Evolutionary conservation across 2,329 filamentous ascomycete genomes (phyloP).

Genomic region (Neopestalotiopsis clavispora): DNA sequence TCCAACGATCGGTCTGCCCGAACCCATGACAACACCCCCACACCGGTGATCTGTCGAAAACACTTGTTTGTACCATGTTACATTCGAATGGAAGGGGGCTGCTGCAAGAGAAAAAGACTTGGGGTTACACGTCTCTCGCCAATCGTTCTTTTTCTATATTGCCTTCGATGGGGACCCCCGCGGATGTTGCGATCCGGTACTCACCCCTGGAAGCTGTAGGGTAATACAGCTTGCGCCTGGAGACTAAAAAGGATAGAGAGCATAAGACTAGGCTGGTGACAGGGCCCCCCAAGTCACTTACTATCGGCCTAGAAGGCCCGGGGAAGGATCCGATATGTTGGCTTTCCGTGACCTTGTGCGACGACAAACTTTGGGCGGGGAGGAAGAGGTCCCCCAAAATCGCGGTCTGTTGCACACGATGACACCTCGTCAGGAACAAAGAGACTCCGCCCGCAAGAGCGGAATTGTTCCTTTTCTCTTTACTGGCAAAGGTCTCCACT

Average conservation of each 20-base stretch:
- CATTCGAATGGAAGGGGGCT: background rate
- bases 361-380: background rate
- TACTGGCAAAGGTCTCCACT: background rate
- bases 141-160: background rate
- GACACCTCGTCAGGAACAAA: too few relatives aligned
- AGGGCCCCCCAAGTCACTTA: too few relatives aligned
- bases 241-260: too few relatives aligned
- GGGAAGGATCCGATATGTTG: background rate
- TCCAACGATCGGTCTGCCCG: background rate
- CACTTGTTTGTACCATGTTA: background rate
- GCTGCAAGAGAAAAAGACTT: too few relatives aligned
- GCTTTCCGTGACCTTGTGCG: background rate
- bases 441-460: background rate
- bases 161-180: background rate
- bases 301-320: background rate
- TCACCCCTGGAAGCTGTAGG: too few relatives aligned
- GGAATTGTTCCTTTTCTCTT: background rate
- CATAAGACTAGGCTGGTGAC: too few relatives aligned
- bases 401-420: too few relatives aligned
- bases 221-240: too few relatives aligned
- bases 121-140: background rate
- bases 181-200: too few relatives aligned
- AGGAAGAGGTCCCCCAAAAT: too few relatives aligned
- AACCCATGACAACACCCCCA: background rate
- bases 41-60: background rate